Base-by-base conservation (phyloP, 805 yeast genomes). In the Kregervanrija delftensis region DNA sequence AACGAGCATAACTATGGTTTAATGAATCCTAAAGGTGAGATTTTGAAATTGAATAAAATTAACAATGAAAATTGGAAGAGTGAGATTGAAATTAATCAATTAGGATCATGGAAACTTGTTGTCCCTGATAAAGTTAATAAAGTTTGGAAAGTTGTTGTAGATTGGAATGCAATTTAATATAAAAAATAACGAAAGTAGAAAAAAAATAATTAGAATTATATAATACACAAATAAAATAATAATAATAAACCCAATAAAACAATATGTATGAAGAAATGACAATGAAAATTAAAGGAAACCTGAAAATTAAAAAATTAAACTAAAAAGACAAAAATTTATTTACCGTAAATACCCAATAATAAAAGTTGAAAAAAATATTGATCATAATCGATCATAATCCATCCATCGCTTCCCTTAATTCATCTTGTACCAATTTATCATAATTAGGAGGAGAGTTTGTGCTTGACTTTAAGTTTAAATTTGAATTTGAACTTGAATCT, bases 101-200 rank as follows among this genome's bases (percentile, higher is more conserved):
- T 66, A 1, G 99, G 99, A 2, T 60, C 73, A 13, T 93, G 96
- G 87, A 74, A 90, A 46, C 91, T 88, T 1, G 73, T 90, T 39
- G 87, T 87, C 0, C 76, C 84, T 35, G 83, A 87, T 9, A 91
- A 87, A 50, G 76, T 81, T 35, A 86, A 86, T 4, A 73, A 73
- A 44, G 81, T 88, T 43, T 86, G 96, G 87, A 83, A 88, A 55
- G 87, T 86, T 3, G 88, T 86, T 65, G 89, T 95, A 11, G 96
- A 89, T 63, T 91, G 99, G 99, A 68, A 69, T 31, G 43, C 44
- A 9, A 13, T n/a, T 36, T 22, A 9, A 33, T 33, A 10, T 37
- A 16, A 15, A 37, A 30, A 37, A 22, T 22, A 22, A 22, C 28
- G 28, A 22, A 22, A 22, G 28, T 22, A 22, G 12, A 30, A 16